These are phyloP conservation scores for Adenanthera pavonina DNA, from an alignment of 306 rosid species.

Conservation along the genomic window DNA sequence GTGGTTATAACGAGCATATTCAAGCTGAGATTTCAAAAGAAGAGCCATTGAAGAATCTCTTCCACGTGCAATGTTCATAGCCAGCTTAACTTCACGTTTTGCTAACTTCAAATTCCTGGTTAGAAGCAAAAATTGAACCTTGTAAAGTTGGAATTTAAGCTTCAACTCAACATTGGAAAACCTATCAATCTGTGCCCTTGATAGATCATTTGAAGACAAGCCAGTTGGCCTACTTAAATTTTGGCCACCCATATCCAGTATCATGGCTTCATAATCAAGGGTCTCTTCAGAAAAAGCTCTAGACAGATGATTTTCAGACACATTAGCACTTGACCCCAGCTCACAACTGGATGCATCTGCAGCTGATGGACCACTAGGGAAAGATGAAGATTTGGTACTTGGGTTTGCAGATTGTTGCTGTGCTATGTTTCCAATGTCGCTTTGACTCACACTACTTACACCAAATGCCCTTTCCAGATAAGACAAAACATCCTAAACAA, in stretches of 20 bases:
- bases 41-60: constrained; percentile 94
- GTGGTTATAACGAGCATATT: constrained; percentile 92
- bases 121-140: constrained; percentile 80
- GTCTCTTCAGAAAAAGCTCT: constrained; percentile 82
- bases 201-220: constrained; percentile 65
- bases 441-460: constrained; percentile 68
- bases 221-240: constrained; percentile 62
- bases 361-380: constrained; percentile 57
- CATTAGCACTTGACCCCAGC: constrained; percentile 58
- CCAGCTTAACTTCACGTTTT: constrained; percentile 92
- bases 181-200: constrained; percentile 65
- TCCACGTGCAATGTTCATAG: constrained; percentile 93
- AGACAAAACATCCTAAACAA: constrained; percentile 78
- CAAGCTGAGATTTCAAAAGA: constrained; percentile 93
- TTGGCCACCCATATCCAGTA: constrained; percentile 71
- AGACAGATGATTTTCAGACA: constrained; percentile 66
- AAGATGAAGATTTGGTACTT: constrained; percentile 64
- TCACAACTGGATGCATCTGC: constrained; percentile 69
- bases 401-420: constrained; percentile 65
- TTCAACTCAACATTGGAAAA: constrained; percentile 78
- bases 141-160: constrained; percentile 92
- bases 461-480: constrained; percentile 87
- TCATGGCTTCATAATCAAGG: constrained; percentile 73
- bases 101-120: constrained; percentile 92
- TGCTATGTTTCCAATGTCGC: no score